phyloP scores from a whole-genome alignment of 2,329 filamentous ascomycete species.

The Pestalotiopsis sp. region DNA sequence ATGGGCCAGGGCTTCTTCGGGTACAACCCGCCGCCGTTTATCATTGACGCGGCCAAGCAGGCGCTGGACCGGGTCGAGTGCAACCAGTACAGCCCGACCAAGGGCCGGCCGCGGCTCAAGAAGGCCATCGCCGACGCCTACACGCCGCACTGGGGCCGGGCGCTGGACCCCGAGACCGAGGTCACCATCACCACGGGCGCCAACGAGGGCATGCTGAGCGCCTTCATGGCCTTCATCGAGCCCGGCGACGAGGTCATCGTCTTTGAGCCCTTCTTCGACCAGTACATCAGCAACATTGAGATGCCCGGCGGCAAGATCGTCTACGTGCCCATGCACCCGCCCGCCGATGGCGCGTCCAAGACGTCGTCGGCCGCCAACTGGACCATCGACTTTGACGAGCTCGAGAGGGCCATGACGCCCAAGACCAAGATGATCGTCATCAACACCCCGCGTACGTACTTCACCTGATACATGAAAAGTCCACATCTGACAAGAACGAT shows the following conservation, averaged over 20 bases:
- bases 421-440: slow-evolving; percentile 96
- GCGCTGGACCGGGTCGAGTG: slow-evolving; percentile 91
- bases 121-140: slow-evolving; percentile 94
- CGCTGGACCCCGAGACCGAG: slow-evolving; percentile 85
- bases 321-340: slow-evolving; percentile 94
- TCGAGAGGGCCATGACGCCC: slow-evolving; percentile 79
- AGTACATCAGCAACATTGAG: slow-evolving; percentile 98
- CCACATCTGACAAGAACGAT: slow-evolving; percentile 15
- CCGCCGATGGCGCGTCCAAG: slow-evolving; percentile 74
- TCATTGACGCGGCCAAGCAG: slow-evolving; percentile 86
- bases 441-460: slow-evolving; percentile 65
- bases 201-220: slow-evolving; percentile 91
- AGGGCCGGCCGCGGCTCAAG: slow-evolving; percentile 86
- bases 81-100: slow-evolving; percentile 98
- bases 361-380: slow-evolving; percentile 88
- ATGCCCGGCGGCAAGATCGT: slow-evolving; percentile 96
- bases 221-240: slow-evolving; percentile 91
- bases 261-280: slow-evolving; percentile 61
- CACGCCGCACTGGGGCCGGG: slow-evolving; percentile 82
- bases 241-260: slow-evolving; percentile 14
- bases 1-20: slow-evolving; percentile 78
- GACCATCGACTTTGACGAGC: slow-evolving; percentile 81
- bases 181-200: slow-evolving; percentile 93
- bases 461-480: background rate
- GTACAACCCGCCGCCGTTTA: slow-evolving; percentile 92